Conservation (phyloP, 139 green algal species). For the Penium margaritaceum region DNA sequence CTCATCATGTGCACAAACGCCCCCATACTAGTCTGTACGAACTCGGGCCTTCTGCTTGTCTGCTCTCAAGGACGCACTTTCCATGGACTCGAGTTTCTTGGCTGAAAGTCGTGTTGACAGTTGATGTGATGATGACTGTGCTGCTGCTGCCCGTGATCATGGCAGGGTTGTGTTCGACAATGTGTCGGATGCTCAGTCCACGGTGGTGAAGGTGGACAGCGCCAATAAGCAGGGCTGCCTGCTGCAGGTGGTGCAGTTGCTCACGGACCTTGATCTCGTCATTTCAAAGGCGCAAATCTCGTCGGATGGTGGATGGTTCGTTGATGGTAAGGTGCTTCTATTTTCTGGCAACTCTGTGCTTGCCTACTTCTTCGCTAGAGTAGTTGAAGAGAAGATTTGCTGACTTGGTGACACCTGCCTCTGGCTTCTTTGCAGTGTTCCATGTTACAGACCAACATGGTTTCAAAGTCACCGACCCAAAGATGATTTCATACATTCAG, state of each 20-base stretch:
- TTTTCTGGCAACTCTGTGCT: background rate
- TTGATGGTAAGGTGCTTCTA: conserved; percentile 61
- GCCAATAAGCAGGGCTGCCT: conserved; percentile 91
- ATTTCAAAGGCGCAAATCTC: conserved; percentile 76
- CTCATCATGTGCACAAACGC: too few relatives aligned
- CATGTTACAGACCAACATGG: conserved; percentile 69
- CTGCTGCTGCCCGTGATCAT: background rate
- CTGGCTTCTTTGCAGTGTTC: conserved; percentile 64
- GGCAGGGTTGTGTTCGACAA: conserved; percentile 37
- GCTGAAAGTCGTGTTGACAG: background rate
- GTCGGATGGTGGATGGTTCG: conserved; percentile 90
- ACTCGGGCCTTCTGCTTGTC: too few relatives aligned
- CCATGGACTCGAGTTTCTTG: too few relatives aligned
- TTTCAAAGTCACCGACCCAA: conserved; percentile 57
- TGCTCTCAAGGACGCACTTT: too few relatives aligned
- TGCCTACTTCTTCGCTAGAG: background rate
- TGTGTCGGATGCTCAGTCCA: conserved; percentile 13
- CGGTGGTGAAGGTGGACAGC: conserved; percentile 63
- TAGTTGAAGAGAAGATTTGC: background rate
- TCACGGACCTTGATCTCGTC: conserved; percentile 82
- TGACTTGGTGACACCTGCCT: background rate
- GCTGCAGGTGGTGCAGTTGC: conserved; percentile 86
- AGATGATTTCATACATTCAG: conserved; percentile 39
- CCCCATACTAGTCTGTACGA: too few relatives aligned
- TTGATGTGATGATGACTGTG: background rate